phyloP scores from a whole-genome alignment of 2,329 filamentous ascomycete genomes.

The Botrytis squamosa region DNA sequence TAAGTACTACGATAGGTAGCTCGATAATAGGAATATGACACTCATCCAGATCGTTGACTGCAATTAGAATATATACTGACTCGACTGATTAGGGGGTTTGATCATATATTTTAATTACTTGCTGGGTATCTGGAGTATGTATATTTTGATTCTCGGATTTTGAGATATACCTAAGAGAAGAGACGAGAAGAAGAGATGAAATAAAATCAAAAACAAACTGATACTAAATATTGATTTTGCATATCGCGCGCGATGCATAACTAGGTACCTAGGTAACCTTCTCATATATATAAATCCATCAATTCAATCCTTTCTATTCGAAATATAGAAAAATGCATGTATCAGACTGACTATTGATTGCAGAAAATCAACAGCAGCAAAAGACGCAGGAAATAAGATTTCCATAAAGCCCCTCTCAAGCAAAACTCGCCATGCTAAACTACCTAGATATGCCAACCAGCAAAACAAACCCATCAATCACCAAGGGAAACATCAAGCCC shows the following conservation, averaged over 20 bases:
- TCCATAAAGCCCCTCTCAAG: neutral
- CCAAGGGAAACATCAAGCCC: neutral
- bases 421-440: neutral
- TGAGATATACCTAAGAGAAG: neutral
- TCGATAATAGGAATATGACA: no score
- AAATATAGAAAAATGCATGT: neutral
- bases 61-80: neutral
- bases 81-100: neutral
- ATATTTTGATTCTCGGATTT: neutral
- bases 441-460: neutral
- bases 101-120: neutral
- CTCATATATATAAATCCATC: neutral
- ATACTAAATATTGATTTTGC: neutral
- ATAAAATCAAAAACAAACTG: neutral
- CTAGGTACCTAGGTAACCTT: neutral
- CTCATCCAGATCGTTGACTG: neutral
- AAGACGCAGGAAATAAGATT: neutral
- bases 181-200: neutral
- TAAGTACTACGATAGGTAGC: no score
- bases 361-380: neutral
- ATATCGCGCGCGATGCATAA: neutral
- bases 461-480: neutral
- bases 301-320: neutral
- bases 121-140: neutral
- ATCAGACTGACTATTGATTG: neutral